These are phyloP conservation scores for Crucibulum laeve DNA, from an alignment of 768 basidiomycete genomes.

Conservation along the genomic window DNA sequence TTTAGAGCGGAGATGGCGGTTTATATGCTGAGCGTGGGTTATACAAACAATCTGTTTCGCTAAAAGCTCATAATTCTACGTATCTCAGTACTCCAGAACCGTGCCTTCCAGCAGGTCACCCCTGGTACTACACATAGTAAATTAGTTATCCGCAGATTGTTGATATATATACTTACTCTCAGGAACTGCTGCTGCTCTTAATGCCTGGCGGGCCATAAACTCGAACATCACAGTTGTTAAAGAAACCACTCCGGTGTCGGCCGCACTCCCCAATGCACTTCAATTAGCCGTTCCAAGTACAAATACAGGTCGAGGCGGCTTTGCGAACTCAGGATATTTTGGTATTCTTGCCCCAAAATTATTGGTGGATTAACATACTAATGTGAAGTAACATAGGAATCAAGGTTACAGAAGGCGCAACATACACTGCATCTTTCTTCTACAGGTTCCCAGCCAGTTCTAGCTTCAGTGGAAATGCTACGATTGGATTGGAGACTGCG, in stretches of 20 bases:
- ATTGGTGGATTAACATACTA: neutral
- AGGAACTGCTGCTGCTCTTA: constrained; percentile 43
- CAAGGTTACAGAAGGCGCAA: constrained; percentile 42
- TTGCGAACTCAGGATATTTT: constrained; percentile 53
- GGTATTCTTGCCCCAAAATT: constrained; percentile 25
- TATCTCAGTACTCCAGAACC: constrained; percentile 49
- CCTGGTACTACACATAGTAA: constrained; percentile 28
- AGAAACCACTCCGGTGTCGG: constrained; percentile 44
- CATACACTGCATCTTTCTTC: constrained; percentile 53
- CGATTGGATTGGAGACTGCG: constrained; percentile 36
- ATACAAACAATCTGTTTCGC: neutral
- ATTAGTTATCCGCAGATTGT: neutral
- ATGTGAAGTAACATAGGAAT: constrained; percentile 32
- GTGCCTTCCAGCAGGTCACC: constrained; percentile 59
- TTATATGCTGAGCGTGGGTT: constrained; percentile 2
- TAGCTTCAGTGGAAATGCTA: constrained; percentile 31
- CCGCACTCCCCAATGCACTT: constrained; percentile 55
- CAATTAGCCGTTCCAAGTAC: constrained; percentile 37
- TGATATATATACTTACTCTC: neutral
- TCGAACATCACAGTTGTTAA: constrained; percentile 41
- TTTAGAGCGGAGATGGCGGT: constrained; percentile 1
- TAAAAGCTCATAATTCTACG: neutral
- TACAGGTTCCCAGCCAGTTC: constrained; percentile 43
- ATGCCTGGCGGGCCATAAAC: constrained; percentile 40
- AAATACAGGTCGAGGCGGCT: constrained; percentile 35